phyloP scores from a whole-genome alignment of 768 basidiomycete genomes.

The Antrodiella citrinella region DNA sequence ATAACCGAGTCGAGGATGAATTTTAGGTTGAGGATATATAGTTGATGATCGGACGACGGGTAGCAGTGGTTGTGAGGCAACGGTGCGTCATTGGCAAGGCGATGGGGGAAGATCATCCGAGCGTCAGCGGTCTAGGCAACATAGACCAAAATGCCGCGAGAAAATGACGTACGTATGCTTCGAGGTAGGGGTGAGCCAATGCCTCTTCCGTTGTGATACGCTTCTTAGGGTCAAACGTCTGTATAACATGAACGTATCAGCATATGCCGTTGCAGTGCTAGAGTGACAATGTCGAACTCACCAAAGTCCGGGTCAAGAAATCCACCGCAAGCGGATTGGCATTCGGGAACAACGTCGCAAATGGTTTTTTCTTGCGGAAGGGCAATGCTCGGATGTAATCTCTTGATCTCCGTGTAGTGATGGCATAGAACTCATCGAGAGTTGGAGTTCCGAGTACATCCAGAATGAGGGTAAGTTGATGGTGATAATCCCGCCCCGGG shows the following conservation, averaged over 20 bases:
- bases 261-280: not conserved
- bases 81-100: not conserved
- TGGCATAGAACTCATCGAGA: constrained; percentile 95
- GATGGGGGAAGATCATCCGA: constrained; percentile 1
- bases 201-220: constrained; percentile 93
- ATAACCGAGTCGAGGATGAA: not conserved
- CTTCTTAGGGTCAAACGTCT: constrained; percentile 98
- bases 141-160: no score
- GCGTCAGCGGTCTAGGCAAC: no score
- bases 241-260: constrained; percentile 2
- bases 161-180: constrained; percentile 67
- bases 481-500: constrained; percentile 94
- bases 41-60: not conserved
- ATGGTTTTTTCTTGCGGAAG: constrained; percentile 81
- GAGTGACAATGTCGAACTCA: constrained; percentile 22
- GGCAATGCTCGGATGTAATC: constrained; percentile 95
- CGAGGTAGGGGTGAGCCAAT: constrained; percentile 89
- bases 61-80: constrained; percentile 1
- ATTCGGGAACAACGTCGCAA: constrained; percentile 83
- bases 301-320: constrained; percentile 79
- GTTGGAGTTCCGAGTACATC: constrained; percentile 97
- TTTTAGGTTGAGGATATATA: no score
- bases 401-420: constrained; percentile 83
- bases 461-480: constrained; percentile 91
- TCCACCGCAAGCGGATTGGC: constrained; percentile 74